A percentile compares a stretch with the other conserved stretches of the same genome.
These are phyloP conservation scores for Babjeviella inositovora DNA, from an alignment of 805 yeast species.

Conservation along the genomic window DNA sequence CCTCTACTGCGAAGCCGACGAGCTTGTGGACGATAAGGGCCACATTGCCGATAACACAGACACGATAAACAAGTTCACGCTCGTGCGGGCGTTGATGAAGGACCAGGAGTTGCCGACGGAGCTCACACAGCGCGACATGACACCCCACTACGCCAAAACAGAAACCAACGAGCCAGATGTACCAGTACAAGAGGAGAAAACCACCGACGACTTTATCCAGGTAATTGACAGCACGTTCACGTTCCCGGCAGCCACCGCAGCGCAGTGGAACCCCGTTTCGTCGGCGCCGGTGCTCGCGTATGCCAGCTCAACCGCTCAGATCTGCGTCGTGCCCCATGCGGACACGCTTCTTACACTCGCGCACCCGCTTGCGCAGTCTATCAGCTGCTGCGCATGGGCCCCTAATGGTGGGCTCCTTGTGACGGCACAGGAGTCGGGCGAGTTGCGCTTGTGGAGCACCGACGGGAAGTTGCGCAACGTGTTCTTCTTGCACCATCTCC, in stretches of 20 bases:
- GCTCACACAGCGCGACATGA: no score
- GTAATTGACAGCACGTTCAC: slow-evolving; percentile 18
- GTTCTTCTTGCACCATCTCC: slow-evolving; percentile 31
- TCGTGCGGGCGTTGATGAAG: no score
- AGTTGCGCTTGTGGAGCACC: slow-evolving; percentile 61
- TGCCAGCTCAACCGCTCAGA: no score
- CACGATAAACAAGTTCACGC: slow-evolving; percentile 6
- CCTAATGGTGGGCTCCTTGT: slow-evolving; percentile 45
- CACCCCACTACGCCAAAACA: no score
- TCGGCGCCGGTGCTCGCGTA: no score
- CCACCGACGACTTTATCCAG: slow-evolving; percentile 12
- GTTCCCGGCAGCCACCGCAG: slow-evolving; percentile 25
- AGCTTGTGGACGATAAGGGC: slow-evolving; percentile 23
- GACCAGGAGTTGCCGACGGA: no score
- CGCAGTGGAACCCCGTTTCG: slow-evolving; percentile 43
- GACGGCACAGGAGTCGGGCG: slow-evolving; percentile 58
- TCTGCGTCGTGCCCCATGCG: no score
- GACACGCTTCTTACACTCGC: no score
- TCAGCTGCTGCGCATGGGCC: no score
- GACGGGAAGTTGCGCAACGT: slow-evolving; percentile 51
- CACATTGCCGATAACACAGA: no score
- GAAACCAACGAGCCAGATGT: no score
- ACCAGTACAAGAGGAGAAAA: no score
- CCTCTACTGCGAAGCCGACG: slow-evolving; percentile 57
- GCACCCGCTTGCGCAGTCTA: slow-evolving; percentile 3